A percentile compares a stretch with the other conserved stretches of the same genome.
These are phyloP conservation scores for Salvia rosmarinus DNA, from an alignment of 257 asterid species.

Conservation along the genomic window DNA sequence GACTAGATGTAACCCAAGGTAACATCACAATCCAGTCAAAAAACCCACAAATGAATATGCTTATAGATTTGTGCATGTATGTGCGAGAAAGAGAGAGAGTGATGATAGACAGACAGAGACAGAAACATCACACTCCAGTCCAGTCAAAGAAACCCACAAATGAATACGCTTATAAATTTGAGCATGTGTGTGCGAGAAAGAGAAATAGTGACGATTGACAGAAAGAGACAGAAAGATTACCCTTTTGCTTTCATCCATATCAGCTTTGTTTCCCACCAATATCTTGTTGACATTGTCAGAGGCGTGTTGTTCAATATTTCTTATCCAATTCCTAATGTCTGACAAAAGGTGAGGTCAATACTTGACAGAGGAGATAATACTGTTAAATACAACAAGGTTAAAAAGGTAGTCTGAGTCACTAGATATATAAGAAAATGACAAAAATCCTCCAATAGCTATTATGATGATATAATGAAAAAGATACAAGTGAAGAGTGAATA, in stretches of 20 bases:
- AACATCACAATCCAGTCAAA: constrained; percentile 12
- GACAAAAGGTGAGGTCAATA: constrained; percentile 32
- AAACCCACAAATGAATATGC: background rate
- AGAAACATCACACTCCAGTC: constrained; percentile 22
- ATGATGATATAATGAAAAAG: constrained; percentile 5
- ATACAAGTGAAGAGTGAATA: constrained; percentile 40
- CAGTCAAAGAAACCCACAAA: background rate
- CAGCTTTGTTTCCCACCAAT: constrained; percentile 87
- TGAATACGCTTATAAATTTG: background rate
- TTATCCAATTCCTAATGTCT: constrained; percentile 86
- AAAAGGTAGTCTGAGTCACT: background rate
- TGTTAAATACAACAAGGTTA: background rate
- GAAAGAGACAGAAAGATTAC: constrained; percentile 40
- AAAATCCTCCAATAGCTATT: background rate
- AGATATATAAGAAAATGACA: background rate
- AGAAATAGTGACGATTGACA: constrained; percentile 10
- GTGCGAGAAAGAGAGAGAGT: background rate
- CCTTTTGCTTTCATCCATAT: constrained; percentile 91
- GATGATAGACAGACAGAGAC: constrained; percentile 25
- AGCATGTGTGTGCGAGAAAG: background rate
- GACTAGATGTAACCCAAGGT: constrained; percentile 23
- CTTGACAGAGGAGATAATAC: constrained; percentile 16
- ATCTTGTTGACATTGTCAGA: constrained; percentile 81
- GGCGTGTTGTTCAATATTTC: constrained; percentile 80
- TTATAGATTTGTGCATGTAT: background rate